phyloP scores from a whole-genome alignment of 257 asterid species.

The Voacanga thouarsii region DNA sequence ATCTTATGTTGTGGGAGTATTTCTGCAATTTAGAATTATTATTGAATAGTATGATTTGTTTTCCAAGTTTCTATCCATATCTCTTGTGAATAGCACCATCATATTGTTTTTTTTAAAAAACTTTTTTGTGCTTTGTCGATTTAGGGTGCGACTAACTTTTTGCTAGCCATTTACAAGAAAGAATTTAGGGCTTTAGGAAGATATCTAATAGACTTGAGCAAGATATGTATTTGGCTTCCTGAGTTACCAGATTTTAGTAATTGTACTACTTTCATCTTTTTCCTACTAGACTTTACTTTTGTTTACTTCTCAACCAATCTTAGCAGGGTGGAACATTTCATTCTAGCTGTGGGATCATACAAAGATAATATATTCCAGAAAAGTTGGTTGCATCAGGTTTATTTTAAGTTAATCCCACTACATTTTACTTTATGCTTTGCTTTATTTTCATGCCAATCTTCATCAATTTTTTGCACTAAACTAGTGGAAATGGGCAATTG shows the following conservation, averaged over 20 bases:
- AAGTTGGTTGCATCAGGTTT: constrained; percentile 86
- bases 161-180: constrained; percentile 90
- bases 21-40: background rate
- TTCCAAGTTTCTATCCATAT: background rate
- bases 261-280: constrained; percentile 14
- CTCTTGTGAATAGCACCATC: background rate
- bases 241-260: background rate
- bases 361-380: constrained; percentile 91
- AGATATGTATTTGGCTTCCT: constrained; percentile 43
- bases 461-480: background rate
- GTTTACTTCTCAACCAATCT: constrained; percentile 61
- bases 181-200: constrained; percentile 79
- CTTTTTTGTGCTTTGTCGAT: constrained; percentile 19
- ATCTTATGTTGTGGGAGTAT: background rate
- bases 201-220: constrained; percentile 79
- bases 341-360: constrained; percentile 90
- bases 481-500: background rate
- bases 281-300: constrained; percentile 10
- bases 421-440: background rate
- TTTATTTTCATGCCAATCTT: background rate
- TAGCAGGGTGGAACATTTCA: constrained; percentile 76
- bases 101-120: constrained; percentile 14
- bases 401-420: background rate
- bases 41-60: background rate
- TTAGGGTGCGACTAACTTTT: constrained; percentile 94